A percentile compares a stretch with the other conserved stretches of the same genome.
Evolutionary conservation across 2,329 filamentous ascomycete genomes (phyloP).

Genomic region (Chalaropsis ovoidea): DNA sequence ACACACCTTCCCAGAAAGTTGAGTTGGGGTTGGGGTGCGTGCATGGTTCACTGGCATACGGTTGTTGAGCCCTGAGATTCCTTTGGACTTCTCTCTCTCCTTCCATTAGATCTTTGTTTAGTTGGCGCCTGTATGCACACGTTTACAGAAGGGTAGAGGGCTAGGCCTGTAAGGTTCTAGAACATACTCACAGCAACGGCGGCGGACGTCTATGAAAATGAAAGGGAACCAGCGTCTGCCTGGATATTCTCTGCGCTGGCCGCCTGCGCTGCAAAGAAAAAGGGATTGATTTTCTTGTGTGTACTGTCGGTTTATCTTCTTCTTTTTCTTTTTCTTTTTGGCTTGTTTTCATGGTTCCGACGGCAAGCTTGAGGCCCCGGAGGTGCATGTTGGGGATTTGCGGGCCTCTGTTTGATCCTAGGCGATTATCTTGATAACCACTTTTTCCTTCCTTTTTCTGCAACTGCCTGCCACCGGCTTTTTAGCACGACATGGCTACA

Average conservation of each 20-base stretch:
- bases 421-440: neutral
- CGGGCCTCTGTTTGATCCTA: constrained; percentile 6
- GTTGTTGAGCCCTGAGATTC: constrained; percentile 5
- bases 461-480: neutral
- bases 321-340: neutral
- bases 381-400: constrained; percentile 14
- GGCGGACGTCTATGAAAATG: neutral
- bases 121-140: too few species aligned
- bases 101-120: neutral
- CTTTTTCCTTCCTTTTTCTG: neutral
- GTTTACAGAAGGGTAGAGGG: neutral
- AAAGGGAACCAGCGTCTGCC: neutral
- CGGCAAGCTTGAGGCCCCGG: constrained; percentile 4
- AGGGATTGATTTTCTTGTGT: neutral
- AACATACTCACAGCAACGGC: neutral
- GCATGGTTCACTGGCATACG: neutral
- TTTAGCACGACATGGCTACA: too few species aligned
- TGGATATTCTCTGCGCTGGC: neutral
- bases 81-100: neutral
- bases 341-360: neutral
- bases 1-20: neutral
- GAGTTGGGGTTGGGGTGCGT: constrained; percentile 14
- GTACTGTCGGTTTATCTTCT: neutral
- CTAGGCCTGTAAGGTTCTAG: neutral
- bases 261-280: neutral